These are phyloP conservation scores for Eimeria nieschulzi DNA, from an alignment of 169 alveolate species.

Conservation along the genomic window DNA sequence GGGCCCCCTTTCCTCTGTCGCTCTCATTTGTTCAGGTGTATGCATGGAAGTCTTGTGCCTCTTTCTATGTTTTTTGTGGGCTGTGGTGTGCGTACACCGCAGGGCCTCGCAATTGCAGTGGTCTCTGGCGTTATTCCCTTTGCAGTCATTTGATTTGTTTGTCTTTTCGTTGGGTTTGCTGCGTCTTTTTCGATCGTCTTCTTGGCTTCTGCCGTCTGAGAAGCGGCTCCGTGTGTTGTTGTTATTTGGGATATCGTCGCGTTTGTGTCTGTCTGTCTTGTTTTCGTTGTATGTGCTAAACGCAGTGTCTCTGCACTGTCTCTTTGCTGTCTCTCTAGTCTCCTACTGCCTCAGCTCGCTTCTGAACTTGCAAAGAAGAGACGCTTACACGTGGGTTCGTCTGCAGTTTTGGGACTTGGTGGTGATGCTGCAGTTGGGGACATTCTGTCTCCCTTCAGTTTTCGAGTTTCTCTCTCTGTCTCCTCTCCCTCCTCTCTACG, in stretches of 20 bases:
- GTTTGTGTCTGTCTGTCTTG: slow-evolving; percentile 12
- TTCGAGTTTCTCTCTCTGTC: neutral
- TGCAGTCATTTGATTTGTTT: neutral
- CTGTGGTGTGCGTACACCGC: slow-evolving; percentile 51
- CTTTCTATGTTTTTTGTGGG: slow-evolving; percentile 30
- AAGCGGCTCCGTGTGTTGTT: slow-evolving; percentile 38
- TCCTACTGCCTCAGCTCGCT: slow-evolving; percentile 30
- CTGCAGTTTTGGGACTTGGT: slow-evolving; percentile 66
- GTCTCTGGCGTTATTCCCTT: slow-evolving; percentile 45
- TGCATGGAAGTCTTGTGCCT: slow-evolving; percentile 40
- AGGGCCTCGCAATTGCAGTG: slow-evolving; percentile 11
- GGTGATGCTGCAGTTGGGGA: slow-evolving; percentile 37
- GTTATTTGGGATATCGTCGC: slow-evolving; percentile 31
- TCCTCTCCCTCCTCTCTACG: neutral
- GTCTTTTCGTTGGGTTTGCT: neutral
- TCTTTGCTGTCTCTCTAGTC: neutral
- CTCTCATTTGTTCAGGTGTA: slow-evolving; percentile 50
- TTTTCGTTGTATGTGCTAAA: slow-evolving; percentile 29
- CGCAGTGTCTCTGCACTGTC: neutral
- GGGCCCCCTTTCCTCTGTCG: slow-evolving; percentile 32
- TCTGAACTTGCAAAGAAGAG: slow-evolving; percentile 10
- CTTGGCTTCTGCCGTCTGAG: slow-evolving; percentile 69
- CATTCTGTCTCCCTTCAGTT: slow-evolving; percentile 1
- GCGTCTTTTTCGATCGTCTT: neutral
- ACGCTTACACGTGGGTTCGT: slow-evolving; percentile 65